phyloP scores from a whole-genome alignment of 2,329 filamentous ascomycete genomes.

The Pseudogymnoascus sp. region DNA sequence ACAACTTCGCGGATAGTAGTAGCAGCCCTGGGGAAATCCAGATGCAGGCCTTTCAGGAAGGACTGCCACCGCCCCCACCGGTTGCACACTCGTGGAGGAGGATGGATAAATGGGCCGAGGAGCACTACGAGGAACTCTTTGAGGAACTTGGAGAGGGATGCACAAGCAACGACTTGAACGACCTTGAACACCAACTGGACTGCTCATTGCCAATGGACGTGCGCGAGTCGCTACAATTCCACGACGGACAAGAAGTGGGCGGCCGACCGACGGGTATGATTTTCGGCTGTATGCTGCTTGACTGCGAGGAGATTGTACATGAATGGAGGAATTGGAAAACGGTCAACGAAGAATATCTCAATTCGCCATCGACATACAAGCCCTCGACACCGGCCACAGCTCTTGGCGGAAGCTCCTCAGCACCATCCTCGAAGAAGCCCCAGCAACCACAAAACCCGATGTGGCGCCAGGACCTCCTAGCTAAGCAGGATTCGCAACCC shows the following conservation, averaged over 20 bases:
- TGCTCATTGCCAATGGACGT: constrained; percentile 90
- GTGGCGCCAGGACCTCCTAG: constrained; percentile 79
- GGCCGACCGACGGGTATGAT: constrained; percentile 86
- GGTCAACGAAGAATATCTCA: constrained; percentile 82
- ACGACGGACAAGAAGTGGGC: constrained; percentile 95
- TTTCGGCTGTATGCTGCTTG: constrained; percentile 89
- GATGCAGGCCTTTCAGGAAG: constrained; percentile 93
- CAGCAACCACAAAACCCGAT: constrained; percentile 46
- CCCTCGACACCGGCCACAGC: constrained; percentile 63
- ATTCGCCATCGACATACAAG: constrained; percentile 41
- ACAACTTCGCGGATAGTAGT: constrained; percentile 58
- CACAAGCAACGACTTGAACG: constrained; percentile 91
- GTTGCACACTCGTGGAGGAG: constrained; percentile 85
- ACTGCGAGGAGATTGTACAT: constrained; percentile 96
- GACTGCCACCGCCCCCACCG: constrained; percentile 80
- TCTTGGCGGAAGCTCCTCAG: constrained; percentile 54
- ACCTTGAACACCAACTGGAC: constrained; percentile 91
- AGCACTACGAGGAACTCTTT: constrained; percentile 87
- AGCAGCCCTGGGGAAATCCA: constrained; percentile 75
- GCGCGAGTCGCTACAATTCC: constrained; percentile 78
- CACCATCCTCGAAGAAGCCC: constrained; percentile 60
- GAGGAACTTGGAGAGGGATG: constrained; percentile 90
- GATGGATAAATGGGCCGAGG: constrained; percentile 89
- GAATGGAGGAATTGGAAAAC: constrained; percentile 96
- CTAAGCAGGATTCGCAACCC: constrained; percentile 82